Evolutionary conservation across 306 rosid genomes (phyloP), one percentile per base, ranked within the genome.

Genomic region (Rosa persica): DNA sequence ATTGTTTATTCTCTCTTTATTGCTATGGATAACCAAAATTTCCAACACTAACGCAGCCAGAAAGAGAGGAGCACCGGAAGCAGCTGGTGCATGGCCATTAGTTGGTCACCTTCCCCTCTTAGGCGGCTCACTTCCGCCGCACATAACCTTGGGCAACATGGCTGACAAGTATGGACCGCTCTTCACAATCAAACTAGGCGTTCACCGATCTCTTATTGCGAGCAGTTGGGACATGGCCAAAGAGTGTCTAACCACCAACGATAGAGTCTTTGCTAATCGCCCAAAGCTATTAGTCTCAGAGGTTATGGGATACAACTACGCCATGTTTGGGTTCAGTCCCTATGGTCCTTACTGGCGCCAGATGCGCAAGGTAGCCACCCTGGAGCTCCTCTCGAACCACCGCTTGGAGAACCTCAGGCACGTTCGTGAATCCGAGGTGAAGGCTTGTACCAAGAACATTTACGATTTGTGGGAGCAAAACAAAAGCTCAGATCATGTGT

Each of bases 81-180:
- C 83, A 1, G n/a, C 51, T 1, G 86, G 89, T 0, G 76, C 84
- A 5, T 76, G 80, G 87, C 90, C 91, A 1, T 30, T 85, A 4
- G 70, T 83, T 4, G 91, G 89, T 0, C 89, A 88, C 74, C 81
- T 83, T 69, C 84, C 44, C 40, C 79, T 66, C 17, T 70, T 83
- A 9, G 54, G 71, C 1, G 81, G 85, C 0, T 16, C 84, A 12
- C 61, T 72, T 39, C 75, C 74, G 2, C 78, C 80, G 27, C 85
- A 82, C 61, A 67, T 73, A 38, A 82, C 70, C 20, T 65, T 83
- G 12, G 81, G 80, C 8, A 17, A 51, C 19, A 64, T 83, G 57
- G 86, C 78, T 0, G 87, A 83, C 5, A 47, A 75, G 12, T 79
- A 55, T 10, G 86, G 89, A 12, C 78, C 86, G 0, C 3, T 86